Evolutionary conservation across 176 grass and related monocot species (phyloP).

Genomic region (Melocanna baccifera): DNA sequence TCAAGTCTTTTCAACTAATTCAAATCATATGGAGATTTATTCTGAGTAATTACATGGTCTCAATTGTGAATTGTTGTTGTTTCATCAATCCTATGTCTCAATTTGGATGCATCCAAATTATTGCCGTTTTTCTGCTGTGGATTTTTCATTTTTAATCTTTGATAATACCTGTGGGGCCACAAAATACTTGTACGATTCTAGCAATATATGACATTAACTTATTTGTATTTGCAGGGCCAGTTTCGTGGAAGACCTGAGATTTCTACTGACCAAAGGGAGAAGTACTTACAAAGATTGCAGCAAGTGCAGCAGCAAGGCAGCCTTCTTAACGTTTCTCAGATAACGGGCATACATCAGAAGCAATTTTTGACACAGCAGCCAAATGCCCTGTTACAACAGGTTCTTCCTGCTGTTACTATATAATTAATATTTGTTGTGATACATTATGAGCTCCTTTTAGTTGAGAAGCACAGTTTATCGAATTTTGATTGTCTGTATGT

Average conservation of each 20-base stretch:
- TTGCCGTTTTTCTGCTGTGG: not conserved
- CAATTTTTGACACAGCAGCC: constrained; percentile 72
- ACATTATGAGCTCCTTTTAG: not conserved
- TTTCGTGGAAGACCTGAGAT: constrained; percentile 81
- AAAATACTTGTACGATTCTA: not conserved
- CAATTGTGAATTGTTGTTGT: constrained; percentile 16
- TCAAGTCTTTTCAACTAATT: not conserved
- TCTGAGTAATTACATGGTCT: not conserved
- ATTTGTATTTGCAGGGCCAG: constrained; percentile 39
- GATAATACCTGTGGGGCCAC: not conserved
- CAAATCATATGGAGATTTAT: not conserved
- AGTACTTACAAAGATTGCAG: constrained; percentile 75
- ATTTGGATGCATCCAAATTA: constrained; percentile 19
- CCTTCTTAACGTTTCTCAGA: constrained; percentile 51
- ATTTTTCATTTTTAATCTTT: constrained; percentile 1
- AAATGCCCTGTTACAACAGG: constrained; percentile 88
- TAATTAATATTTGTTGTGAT: constrained; percentile 16
- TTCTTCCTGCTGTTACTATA: constrained; percentile 22
- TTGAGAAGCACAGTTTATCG: not conserved
- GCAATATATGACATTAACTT: constrained; percentile 7
- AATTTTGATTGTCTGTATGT: not conserved
- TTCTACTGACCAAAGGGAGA: constrained; percentile 82
- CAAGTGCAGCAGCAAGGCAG: constrained; percentile 72
- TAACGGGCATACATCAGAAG: constrained; percentile 68
- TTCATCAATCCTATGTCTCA: not conserved